These are phyloP conservation scores for Musa schizocarpa DNA, from an alignment of 176 grass and related monocot species.

Conservation along the genomic window DNA sequence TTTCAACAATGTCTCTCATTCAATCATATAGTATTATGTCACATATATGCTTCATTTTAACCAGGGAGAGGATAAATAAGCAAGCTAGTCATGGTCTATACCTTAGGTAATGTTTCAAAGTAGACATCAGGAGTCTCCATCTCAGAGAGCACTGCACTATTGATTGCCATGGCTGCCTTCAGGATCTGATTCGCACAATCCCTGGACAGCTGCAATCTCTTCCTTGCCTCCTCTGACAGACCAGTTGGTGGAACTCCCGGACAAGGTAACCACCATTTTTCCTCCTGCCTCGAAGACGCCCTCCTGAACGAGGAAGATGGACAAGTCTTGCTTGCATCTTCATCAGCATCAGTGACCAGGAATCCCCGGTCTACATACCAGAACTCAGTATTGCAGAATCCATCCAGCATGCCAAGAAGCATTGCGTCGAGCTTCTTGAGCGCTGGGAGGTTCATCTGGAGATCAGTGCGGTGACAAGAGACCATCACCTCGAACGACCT, in stretches of 20 bases:
- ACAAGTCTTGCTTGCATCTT: constrained; percentile 22
- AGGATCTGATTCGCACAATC: constrained; percentile 96
- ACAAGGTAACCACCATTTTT: constrained; percentile 96
- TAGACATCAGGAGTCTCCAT: constrained; percentile 89
- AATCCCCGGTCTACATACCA: constrained; percentile 92
- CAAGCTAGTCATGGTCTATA: constrained; percentile 11
- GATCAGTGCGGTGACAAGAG: constrained; percentile 63
- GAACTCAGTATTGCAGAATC: constrained; percentile 74
- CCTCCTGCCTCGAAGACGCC: constrained; percentile 79
- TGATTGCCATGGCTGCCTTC: constrained; percentile 96
- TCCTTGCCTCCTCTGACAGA: constrained; percentile 64
- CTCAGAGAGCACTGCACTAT: constrained; percentile 76
- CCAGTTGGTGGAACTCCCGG: constrained; percentile 74
- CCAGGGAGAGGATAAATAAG: background rate
- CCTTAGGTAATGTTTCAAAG: constrained; percentile 87
- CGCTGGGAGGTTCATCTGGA: constrained; percentile 93
- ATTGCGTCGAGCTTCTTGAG: constrained; percentile 96
- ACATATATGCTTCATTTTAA: background rate
- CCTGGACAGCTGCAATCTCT: constrained; percentile 79
- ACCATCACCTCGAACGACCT: constrained; percentile 96
- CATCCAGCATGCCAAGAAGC: constrained; percentile 81
- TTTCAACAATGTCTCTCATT: background rate
- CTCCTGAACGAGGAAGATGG: constrained; percentile 43
- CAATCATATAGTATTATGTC: too few relatives aligned
- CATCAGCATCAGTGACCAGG: constrained; percentile 44